Evolutionary conservation across 768 basidiomycete species (phyloP), one percentile per base, ranked within the genome.

Genomic region (Psilocybe cubensis): DNA sequence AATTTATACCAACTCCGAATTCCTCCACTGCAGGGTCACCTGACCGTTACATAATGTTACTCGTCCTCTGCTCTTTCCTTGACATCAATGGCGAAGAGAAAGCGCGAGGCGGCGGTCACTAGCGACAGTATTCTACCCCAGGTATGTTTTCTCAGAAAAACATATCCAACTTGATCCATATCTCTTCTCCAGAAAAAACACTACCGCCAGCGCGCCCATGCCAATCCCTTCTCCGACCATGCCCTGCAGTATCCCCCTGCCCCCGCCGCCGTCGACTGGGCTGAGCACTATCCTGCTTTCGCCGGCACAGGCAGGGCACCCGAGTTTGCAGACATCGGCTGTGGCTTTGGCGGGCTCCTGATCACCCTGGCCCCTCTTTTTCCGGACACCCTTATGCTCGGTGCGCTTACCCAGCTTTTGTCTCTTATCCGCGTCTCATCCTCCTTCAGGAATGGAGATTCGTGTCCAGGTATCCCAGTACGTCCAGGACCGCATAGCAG

Each of bases 251-350:
- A 98, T 68, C 96, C 96, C 2, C 55, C 82, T 12, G 86, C 87
- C 5, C 96, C 96, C 3, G 70, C 79, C 29, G 73, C 75, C 48
- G 85, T 96, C 70, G 87, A 96, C 73, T 97, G 96, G 96, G 71
- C 78, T 10, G 70, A 73, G 20, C 93, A 95, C 72, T 98, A 87
- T 74, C 96, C 96, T 0, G 80, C 84, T 25, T 90, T 86, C 69
- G 70, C 76, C 27, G 72, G 68, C 21, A 70, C 80, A 29, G 79
- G 79, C 40, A 90, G 90, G 67, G 74, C 76, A 9, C 96, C 97
- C 43, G 94, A 96, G 73, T 97, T 95, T 67, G 97, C 94, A 3
- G 97, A 99, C 72, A 86, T 99, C 31, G 97, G 97, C 0, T 99
- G 97, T 71, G 97, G 97, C 41, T 99, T 98, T 66, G 97, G 97